Conservation (phyloP, 2,329 filamentous ascomycete genomes). For the Penicillium sp. region DNA sequence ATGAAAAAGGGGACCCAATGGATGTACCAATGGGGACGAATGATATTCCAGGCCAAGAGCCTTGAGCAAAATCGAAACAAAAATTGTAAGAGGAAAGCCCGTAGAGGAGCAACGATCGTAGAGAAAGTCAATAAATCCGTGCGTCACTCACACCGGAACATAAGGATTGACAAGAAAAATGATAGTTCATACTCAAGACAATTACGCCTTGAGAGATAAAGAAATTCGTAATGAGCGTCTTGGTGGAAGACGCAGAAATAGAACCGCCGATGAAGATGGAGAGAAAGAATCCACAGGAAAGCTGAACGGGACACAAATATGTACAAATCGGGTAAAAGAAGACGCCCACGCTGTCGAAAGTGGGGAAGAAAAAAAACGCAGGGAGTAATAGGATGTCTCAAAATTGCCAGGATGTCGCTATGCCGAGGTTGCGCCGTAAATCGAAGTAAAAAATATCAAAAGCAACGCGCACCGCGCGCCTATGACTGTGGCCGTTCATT, state of each 20-base stretch:
- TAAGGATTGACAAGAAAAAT: conserved; percentile 35
- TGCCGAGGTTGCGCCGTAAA: conserved; percentile 28
- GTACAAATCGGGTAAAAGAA: conserved; percentile 18
- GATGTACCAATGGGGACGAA: conserved; percentile 4
- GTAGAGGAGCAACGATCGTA: conserved; percentile 20
- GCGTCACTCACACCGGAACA: conserved; percentile 28
- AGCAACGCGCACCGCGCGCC: conserved; percentile 12
- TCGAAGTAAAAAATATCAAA: conserved; percentile 19
- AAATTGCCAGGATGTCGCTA: conserved; percentile 26
- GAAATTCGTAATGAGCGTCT: conserved; percentile 34
- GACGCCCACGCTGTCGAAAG: conserved; percentile 12
- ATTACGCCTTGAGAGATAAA: conserved; percentile 29
- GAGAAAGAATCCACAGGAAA: conserved; percentile 22
- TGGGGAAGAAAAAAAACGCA: conserved; percentile 4
- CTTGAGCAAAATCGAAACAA: conserved; percentile 6
- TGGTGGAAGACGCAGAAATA: conserved; percentile 16
- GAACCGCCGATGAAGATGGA: conserved; percentile 16
- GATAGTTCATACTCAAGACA: conserved; percentile 33
- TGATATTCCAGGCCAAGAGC: not conserved
- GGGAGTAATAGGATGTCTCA: conserved; percentile 7
- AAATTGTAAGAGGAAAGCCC: conserved; percentile 17
- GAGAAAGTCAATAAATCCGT: conserved; percentile 26
- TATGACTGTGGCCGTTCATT: conserved; percentile 24
- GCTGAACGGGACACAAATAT: conserved; percentile 18
- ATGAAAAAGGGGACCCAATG: conserved; percentile 2